Evolutionary conservation across 225 moss, liverwort and hornwort genomes (phyloP), one percentile per base, ranked within the genome.

Genomic region (Rhytidiadelphus loreus): DNA sequence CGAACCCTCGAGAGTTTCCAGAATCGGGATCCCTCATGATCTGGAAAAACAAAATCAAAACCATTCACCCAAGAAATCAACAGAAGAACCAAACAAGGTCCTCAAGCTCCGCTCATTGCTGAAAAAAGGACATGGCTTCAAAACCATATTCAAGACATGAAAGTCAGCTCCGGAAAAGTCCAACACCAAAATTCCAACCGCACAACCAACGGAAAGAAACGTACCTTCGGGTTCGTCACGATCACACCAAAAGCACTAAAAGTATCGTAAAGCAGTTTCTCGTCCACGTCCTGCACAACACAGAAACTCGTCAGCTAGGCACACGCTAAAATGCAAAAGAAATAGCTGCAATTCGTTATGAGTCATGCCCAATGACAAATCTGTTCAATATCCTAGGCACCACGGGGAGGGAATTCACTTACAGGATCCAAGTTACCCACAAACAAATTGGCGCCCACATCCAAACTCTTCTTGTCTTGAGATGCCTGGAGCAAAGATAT

Each of bases 1-100:
- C 98, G 83, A 99, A 99, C 39, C 98, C 98, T 72, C 98, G 94
- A 30, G 98, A 99, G 84, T 99, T 99, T n/a, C 98, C 97, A 50
- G 98, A 97, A 83, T 99, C 98, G 39, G 98, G 98, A 92, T 99
- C 97, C 88, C 97, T 94, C 97, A 99, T 97, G 50, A 97, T 99
- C 97, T 99, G 94, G 41, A n/a, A 87, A 61, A 25, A 13, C 30
- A 56, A 33, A 81, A 60, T 7, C 81, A 70, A 24, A 39, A 53
- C 21, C 29, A 90, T 65, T 55, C 12, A 30, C 63, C 25, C 57
- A 57, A 78, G 57, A 78, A 13, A 39, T 32, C 44, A 63, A 29
- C 68, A 80, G 21, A 79, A 29, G 19, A 55, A 73, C 29, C 44
- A 20, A n/a, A 39, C n/a, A 33, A 17, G 7, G 32, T 63, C 80